A percentile compares a stretch with the other conserved stretches of the same genome.
phyloP scores from a whole-genome alignment of 768 basidiomycete species.

The Saitozyma sp. region DNA sequence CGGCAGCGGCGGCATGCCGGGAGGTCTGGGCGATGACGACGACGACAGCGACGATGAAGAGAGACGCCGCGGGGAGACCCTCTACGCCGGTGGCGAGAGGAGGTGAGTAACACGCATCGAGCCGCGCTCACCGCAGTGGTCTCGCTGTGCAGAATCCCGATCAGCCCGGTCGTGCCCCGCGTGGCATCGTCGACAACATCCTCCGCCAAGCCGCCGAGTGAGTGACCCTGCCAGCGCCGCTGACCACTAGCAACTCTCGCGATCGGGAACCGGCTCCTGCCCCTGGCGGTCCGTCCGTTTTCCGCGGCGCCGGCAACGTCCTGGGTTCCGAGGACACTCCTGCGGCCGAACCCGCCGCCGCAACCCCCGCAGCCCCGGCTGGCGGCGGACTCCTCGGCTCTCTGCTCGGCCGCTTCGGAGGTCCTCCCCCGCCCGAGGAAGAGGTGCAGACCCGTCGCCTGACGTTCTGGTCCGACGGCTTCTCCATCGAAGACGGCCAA shows the following conservation, averaged over 20 bases:
- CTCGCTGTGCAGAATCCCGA: slow-evolving; percentile 85
- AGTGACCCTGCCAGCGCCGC: slow-evolving; percentile 40
- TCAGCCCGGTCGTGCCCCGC: slow-evolving; percentile 59
- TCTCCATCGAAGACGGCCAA: slow-evolving; percentile 84
- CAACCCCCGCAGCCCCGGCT: slow-evolving; percentile 4
- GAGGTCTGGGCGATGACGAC: slow-evolving; percentile 46
- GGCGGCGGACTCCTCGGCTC: slow-evolving; percentile 1
- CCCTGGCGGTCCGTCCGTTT: slow-evolving; percentile 46
- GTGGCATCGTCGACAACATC: slow-evolving; percentile 58
- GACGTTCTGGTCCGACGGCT: slow-evolving; percentile 92
- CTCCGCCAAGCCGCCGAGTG: slow-evolving; percentile 79
- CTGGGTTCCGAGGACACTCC: slow-evolving; percentile 81
- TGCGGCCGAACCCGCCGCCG: neutral
- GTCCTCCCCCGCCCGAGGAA: slow-evolving; percentile 29
- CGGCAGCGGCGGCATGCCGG: slow-evolving; percentile 2
- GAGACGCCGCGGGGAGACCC: slow-evolving; percentile 57
- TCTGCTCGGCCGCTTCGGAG: neutral
- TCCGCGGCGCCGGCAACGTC: slow-evolving; percentile 74
- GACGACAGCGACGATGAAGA: slow-evolving; percentile 57
- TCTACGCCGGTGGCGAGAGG: slow-evolving; percentile 93
- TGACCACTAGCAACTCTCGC: neutral
- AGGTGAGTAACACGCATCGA: slow-evolving; percentile 53
- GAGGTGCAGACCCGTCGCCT: slow-evolving; percentile 67
- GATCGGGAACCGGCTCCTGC: neutral
- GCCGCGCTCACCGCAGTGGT: slow-evolving; percentile 60